Evolutionary conservation across 176 grass and related monocot species (phyloP), one percentile per base, ranked within the genome.

Genomic region (Puccinellia tenuiflora): DNA sequence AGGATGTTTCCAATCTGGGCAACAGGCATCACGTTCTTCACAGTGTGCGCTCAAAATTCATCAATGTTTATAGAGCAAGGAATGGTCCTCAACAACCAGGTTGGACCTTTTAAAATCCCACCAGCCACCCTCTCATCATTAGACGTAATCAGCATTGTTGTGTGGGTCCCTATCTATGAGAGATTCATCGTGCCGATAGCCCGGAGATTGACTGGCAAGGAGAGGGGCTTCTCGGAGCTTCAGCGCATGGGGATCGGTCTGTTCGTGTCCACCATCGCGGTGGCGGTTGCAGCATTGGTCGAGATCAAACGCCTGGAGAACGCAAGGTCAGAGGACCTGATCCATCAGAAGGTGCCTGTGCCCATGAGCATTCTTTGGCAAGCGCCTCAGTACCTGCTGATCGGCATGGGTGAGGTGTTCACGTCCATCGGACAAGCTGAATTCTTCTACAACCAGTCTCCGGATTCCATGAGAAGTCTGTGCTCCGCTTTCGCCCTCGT

Each of bases 321-420:
- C n/a, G 90, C 88, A 29, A 88, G 38, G n/a, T 53, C 80, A 43
- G 81, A 94, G 61, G 79, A 37, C 70, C 68, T 94, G 75, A 69
- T 86, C 18, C 78, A 92, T 79, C 51, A 84, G 51, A 91, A 91
- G 40, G 81, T 82, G 37, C 76, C 86, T 42, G 88, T 98, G 25
- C 88, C 86, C 50, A 90, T 95, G 82, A 93, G 92, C 87, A 90
- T 98, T 33, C 81, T 98, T 28, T 95, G 95, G 95, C 95, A 93
- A 78, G 86, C 88, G 76, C 95, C 92, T 28, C 92, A 95, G 52
- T 90, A 98, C 82, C 39, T 91, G 46, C 76, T 98, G 68, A 59
- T 98, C 15, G 95, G 92, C 51, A 26, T 91, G 12, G 95, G 88
- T 0, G 92, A 98, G 81, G 90, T 93, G 31, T 95, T 94, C 68